Percentiles rank a stretch among this genome's conserved stretches.
Evolutionary conservation across 129 eudicot species (phyloP).

Genomic region (Glebionis coronaria): DNA sequence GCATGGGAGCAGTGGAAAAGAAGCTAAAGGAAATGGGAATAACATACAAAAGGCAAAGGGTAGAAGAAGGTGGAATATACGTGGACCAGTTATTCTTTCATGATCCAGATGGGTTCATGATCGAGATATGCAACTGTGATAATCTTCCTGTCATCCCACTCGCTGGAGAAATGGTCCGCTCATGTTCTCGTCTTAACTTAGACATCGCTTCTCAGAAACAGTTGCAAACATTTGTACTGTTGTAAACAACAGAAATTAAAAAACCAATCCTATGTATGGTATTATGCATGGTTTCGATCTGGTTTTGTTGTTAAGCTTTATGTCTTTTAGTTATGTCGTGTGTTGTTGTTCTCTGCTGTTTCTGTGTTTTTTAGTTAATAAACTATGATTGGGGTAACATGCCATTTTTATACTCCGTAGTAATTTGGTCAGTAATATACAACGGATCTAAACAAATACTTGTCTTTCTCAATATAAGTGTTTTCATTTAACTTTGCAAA

Average conservation of each 20-base stretch:
- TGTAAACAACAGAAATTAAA: not conserved
- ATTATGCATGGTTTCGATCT: not conserved
- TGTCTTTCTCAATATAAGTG: too few species aligned
- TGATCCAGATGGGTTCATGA: slow-evolving; percentile 96
- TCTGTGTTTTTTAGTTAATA: not conserved
- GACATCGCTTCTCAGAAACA: slow-evolving; percentile 42
- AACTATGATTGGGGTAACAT: slow-evolving; percentile 4
- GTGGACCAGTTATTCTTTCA: slow-evolving; percentile 92
- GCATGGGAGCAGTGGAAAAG: slow-evolving; percentile 89
- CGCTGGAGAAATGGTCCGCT: slow-evolving; percentile 72
- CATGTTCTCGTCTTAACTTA: slow-evolving; percentile 67
- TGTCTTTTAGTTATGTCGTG: not conserved
- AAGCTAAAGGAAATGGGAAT: slow-evolving; percentile 79
- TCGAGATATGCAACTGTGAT: slow-evolving; percentile 92
- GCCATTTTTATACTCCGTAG: not conserved
- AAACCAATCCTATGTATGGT: not conserved
- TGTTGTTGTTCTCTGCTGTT: not conserved
- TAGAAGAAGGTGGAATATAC: slow-evolving; percentile 81
- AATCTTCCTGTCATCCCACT: slow-evolving; percentile 78
- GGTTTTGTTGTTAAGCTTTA: not conserved
- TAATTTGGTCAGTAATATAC: too few species aligned
- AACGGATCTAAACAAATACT: too few species aligned
- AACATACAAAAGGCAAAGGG: slow-evolving; percentile 54
- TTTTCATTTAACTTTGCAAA: too few species aligned
- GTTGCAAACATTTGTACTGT: slow-evolving; percentile 26